Conservation (phyloP, 78 protist genomes). For the Emiliania huxleyi region DNA sequence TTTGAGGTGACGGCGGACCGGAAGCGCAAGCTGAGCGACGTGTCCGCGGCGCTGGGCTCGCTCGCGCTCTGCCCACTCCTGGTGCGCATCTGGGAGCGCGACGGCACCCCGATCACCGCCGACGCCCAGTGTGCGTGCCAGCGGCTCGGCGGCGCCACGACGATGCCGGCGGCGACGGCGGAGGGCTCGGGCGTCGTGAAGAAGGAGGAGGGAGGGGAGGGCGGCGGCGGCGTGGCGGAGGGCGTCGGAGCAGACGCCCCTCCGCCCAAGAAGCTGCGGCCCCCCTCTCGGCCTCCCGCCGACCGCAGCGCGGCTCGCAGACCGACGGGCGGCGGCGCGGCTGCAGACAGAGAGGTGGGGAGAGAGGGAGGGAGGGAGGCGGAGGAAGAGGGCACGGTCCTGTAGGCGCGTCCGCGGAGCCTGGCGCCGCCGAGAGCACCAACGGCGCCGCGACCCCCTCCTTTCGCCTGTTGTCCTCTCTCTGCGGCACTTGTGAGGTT, state of each 20-base stretch:
- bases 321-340: too few relatives aligned
- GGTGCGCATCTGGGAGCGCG: background rate
- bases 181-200: too few relatives aligned
- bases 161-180: background rate
- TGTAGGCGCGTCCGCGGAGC: background rate
- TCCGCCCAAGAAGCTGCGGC: background rate
- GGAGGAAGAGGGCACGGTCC: too few relatives aligned
- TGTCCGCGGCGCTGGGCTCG: background rate
- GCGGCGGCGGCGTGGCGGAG: too few relatives aligned
- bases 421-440: background rate
- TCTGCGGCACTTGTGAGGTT: too few relatives aligned
- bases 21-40: conserved; percentile 1
- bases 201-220: too few relatives aligned
- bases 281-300: background rate
- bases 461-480: background rate
- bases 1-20: conserved; percentile 24
- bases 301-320: background rate
- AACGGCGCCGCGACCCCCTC: background rate
- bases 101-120: background rate
- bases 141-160: background rate
- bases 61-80: background rate
- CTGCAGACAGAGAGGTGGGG: too few relatives aligned
- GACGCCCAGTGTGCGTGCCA: background rate
- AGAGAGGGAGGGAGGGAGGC: too few relatives aligned
- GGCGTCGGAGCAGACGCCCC: too few relatives aligned